These are phyloP conservation scores for Rhodotorula sp. DNA, from an alignment of 1,284 basidiomycete species.

Conservation along the genomic window DNA sequence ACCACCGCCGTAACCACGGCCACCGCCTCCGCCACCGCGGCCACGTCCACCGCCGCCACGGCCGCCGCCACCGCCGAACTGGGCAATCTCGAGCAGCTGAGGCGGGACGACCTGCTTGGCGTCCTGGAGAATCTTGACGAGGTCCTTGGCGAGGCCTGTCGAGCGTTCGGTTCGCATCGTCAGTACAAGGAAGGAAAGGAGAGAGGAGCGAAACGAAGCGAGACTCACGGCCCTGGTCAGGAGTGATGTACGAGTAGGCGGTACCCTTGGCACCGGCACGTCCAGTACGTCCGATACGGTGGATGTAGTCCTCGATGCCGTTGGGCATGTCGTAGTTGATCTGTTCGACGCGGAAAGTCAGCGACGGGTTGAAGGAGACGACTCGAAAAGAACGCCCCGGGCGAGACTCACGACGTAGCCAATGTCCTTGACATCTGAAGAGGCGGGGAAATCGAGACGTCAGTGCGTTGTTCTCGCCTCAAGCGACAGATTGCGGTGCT, in stretches of 20 bases:
- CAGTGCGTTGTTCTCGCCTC: neutral
- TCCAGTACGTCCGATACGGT: constrained; percentile 81
- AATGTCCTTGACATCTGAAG: constrained; percentile 41
- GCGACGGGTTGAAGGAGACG: neutral
- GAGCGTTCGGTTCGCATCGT: constrained; percentile 43
- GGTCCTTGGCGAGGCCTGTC: constrained; percentile 90
- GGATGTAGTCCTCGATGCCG: constrained; percentile 61
- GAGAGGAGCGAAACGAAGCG: neutral
- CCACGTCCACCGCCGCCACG: constrained; percentile 55
- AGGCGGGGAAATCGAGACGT: too few relatives aligned
- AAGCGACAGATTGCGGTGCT: neutral
- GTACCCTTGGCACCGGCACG: constrained; percentile 70
- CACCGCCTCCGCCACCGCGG: constrained; percentile 47
- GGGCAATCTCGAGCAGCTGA: constrained; percentile 89
- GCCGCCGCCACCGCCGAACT: constrained; percentile 61
- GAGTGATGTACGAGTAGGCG: constrained; percentile 87
- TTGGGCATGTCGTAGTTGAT: constrained; percentile 41
- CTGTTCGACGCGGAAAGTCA: constrained; percentile 1
- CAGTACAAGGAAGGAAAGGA: too few relatives aligned
- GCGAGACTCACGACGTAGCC: constrained; percentile 33
- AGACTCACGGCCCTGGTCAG: constrained; percentile 44
- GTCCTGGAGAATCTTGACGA: constrained; percentile 83
- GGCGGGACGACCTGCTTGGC: constrained; percentile 84
- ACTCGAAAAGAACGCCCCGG: neutral
- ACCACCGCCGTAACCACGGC: constrained; percentile 27